Evolutionary conservation across 2,329 filamentous ascomycete genomes (phyloP).

Genomic region (Fusarium decemcellulare): DNA sequence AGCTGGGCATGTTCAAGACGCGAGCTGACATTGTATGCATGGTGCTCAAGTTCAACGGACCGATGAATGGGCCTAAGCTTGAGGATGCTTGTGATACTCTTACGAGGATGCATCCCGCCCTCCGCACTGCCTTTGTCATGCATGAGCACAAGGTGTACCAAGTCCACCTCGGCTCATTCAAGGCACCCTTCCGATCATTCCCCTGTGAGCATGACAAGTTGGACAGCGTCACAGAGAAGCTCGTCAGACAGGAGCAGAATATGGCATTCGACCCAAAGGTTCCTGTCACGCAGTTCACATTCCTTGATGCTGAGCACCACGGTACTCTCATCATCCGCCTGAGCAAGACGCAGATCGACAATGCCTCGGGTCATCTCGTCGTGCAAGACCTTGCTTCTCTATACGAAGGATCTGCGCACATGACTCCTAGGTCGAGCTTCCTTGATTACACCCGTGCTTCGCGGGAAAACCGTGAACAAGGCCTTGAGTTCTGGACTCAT

Average conservation of each 20-base stretch:
- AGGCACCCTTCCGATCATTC: conserved; percentile 60
- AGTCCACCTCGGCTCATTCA: conserved; percentile 60
- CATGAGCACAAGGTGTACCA: conserved; percentile 64
- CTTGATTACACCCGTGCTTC: conserved; percentile 63
- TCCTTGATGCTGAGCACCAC: conserved; percentile 63
- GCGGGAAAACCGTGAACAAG: conserved; percentile 54
- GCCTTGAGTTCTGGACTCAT: conserved; percentile 61
- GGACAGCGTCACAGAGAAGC: conserved; percentile 54
- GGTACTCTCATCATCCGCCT: conserved; percentile 64
- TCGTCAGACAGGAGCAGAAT: conserved; percentile 60
- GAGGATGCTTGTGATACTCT: conserved; percentile 63
- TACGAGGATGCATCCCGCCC: conserved; percentile 61
- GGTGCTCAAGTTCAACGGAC: conserved; percentile 62
- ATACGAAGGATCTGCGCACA: conserved; percentile 55
- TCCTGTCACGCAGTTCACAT: conserved; percentile 65
- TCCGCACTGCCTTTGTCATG: conserved; percentile 68
- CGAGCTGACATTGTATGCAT: conserved; percentile 64
- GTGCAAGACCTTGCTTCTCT: conserved; percentile 64
- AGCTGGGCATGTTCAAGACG: conserved; percentile 61
- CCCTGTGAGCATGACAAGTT: conserved; percentile 59
- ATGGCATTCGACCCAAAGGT: conserved; percentile 56
- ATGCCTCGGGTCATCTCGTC: conserved; percentile 60
- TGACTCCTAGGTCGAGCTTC: conserved; percentile 58
- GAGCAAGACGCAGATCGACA: conserved; percentile 65
- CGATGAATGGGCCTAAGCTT: conserved; percentile 58